These are phyloP conservation scores for Capsicum pubescens DNA, from an alignment of 257 asterid genomes.

Conservation along the genomic window DNA sequence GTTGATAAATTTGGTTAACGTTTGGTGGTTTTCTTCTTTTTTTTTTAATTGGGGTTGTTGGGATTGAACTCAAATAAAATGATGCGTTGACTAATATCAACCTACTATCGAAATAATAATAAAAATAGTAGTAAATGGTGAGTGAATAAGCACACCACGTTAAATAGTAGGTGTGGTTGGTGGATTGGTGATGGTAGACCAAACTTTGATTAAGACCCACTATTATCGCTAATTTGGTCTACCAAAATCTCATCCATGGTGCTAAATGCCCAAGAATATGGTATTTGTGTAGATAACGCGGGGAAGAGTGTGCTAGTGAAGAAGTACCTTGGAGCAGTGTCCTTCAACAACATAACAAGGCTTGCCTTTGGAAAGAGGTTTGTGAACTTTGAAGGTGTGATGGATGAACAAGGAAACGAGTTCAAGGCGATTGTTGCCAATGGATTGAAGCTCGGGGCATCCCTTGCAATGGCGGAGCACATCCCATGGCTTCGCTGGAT, in stretches of 20 bases:
- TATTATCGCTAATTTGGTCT: not conserved
- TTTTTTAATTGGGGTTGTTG: not conserved
- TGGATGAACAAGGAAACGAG: conserved; percentile 73
- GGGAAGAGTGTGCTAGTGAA: conserved; percentile 61
- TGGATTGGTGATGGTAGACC: not conserved
- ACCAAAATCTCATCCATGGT: not conserved
- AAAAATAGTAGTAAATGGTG: not conserved
- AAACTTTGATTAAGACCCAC: not conserved
- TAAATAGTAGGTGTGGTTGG: conserved; percentile 3
- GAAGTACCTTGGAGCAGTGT: conserved; percentile 71
- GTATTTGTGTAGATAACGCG: conserved; percentile 42
- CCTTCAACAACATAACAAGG: conserved; percentile 77
- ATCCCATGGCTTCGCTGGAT: conserved; percentile 85
- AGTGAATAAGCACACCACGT: not conserved
- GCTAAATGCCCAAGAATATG: not conserved
- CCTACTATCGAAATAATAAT: not conserved
- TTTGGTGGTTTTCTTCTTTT: not conserved
- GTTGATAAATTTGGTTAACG: not conserved
- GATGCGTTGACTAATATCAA: conserved; percentile 21
- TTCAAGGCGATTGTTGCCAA: conserved; percentile 70
- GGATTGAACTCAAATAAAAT: not conserved
- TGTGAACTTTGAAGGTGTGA: conserved; percentile 55
- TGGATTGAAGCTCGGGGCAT: conserved; percentile 69
- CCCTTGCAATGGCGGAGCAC: conserved; percentile 74
- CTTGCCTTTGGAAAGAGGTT: conserved; percentile 76